phyloP scores from a whole-genome alignment of 169 alveolate species.

The Babesia bigemina region DNA sequence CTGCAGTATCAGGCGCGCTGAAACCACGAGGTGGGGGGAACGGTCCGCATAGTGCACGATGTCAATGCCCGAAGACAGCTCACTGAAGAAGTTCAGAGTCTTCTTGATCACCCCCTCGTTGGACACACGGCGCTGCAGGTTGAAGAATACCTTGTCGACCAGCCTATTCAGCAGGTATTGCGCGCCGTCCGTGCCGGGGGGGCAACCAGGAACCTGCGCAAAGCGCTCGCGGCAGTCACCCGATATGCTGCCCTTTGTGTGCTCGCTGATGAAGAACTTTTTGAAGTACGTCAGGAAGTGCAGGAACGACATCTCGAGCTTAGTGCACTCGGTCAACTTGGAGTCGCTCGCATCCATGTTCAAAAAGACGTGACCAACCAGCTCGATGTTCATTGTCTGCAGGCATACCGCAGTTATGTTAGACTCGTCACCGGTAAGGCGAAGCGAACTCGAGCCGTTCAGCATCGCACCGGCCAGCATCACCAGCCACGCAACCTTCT shows the following conservation, averaged over 20 bases:
- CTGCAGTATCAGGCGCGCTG: constrained; percentile 89
- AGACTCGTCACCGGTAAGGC: constrained; percentile 62
- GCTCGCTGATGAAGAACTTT: constrained; percentile 89
- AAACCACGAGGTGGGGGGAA: constrained; percentile 89
- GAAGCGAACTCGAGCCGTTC: constrained; percentile 72
- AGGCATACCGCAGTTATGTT: constrained; percentile 44
- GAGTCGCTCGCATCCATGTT: constrained; percentile 76
- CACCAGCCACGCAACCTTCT: constrained; percentile 79
- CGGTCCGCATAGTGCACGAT: constrained; percentile 90
- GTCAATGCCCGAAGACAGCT: constrained; percentile 90
- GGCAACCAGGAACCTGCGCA: constrained; percentile 66
- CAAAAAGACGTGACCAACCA: constrained; percentile 79
- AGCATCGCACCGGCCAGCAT: constrained; percentile 78
- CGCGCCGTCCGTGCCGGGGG: constrained; percentile 76
- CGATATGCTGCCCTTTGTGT: constrained; percentile 84
- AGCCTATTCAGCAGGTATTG: constrained; percentile 63
- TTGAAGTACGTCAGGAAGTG: constrained; percentile 91
- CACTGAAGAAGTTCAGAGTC: constrained; percentile 87
- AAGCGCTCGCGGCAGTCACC: constrained; percentile 66
- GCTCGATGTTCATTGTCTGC: constrained; percentile 78
- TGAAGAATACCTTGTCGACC: constrained; percentile 76
- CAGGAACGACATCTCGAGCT: constrained; percentile 84
- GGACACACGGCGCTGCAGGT: constrained; percentile 84
- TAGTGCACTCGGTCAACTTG: constrained; percentile 69
- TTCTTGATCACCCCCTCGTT: constrained; percentile 85